phyloP scores from a whole-genome alignment of 129 eudicot species.

The Kitagawia praeruptora region DNA sequence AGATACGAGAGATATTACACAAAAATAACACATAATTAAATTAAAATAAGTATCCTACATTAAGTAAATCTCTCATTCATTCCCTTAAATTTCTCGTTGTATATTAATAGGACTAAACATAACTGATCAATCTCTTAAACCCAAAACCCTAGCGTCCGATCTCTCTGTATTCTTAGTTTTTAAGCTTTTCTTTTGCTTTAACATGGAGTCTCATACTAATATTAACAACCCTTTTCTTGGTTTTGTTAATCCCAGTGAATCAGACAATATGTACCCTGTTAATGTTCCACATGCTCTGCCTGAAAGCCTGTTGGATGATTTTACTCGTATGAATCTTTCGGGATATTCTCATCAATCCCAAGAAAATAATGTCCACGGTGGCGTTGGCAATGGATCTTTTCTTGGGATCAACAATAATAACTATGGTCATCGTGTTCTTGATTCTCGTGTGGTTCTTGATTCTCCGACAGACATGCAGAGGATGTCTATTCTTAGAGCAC shows the following conservation, averaged over 20 bases:
- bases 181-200: not conserved
- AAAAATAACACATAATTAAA: not conserved
- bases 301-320: constrained; percentile 24
- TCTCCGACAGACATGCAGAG: constrained; percentile 6
- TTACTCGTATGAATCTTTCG: constrained; percentile 19
- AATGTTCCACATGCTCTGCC: constrained; percentile 9
- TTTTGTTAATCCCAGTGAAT: not conserved
- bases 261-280: not conserved
- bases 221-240: not conserved
- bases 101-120: not conserved
- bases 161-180: not conserved
- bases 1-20: not conserved
- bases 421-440: not conserved
- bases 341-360: constrained; percentile 4
- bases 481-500: constrained; percentile 13
- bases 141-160: not conserved
- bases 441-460: constrained; percentile 2
- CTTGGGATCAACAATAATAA: constrained; percentile 3
- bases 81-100: not conserved
- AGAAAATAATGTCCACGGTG: not conserved
- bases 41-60: not conserved
- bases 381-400: not conserved
- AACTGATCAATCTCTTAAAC: not conserved
- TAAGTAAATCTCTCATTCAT: not conserved
- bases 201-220: not conserved